phyloP scores from a whole-genome alignment of 2,329 filamentous ascomycete genomes.

The Endothia cerciana region DNA sequence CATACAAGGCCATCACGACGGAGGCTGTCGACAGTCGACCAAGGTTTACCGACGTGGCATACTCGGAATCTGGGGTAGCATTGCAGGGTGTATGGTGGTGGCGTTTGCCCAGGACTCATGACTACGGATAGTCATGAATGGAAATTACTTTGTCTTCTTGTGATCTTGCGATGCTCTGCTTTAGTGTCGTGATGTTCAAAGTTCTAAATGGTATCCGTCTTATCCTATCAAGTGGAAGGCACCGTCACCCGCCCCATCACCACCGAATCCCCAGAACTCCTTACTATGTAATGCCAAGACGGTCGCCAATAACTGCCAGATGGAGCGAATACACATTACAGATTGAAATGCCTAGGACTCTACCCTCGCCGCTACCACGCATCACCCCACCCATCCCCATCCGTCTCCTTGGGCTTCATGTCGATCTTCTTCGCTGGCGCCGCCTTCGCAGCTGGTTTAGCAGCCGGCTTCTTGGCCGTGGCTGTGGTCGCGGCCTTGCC shows the following conservation, averaged over 20 bases:
- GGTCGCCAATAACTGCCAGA: not conserved
- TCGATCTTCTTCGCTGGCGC: slow-evolving; percentile 68
- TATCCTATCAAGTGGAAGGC: not conserved
- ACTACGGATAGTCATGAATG: not conserved
- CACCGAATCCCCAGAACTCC: slow-evolving; percentile 18
- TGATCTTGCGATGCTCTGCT: not conserved
- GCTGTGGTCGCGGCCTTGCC: slow-evolving; percentile 42
- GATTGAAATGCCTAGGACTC: not conserved
- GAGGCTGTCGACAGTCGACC: not conserved
- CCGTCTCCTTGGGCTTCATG: slow-evolving; percentile 64
- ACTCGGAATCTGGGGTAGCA: not conserved
- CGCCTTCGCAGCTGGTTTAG: slow-evolving; percentile 50
- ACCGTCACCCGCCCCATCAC: not conserved
- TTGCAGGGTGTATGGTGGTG: slow-evolving; percentile 3
- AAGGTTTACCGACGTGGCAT: not conserved
- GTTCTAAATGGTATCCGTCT: not conserved
- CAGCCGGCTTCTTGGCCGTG: slow-evolving; percentile 46
- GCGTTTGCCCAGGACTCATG: slow-evolving; percentile 4
- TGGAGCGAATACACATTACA: slow-evolving; percentile 20
- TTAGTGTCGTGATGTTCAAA: not conserved
- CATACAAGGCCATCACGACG: not conserved
- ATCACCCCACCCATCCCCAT: slow-evolving; percentile 66
- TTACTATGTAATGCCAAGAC: slow-evolving; percentile 17
- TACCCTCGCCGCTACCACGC: slow-evolving; percentile 53
- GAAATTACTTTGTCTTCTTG: not conserved